Conservation (phyloP, 169 alveolate genomes). For the Besnoitia besnoiti region DNA sequence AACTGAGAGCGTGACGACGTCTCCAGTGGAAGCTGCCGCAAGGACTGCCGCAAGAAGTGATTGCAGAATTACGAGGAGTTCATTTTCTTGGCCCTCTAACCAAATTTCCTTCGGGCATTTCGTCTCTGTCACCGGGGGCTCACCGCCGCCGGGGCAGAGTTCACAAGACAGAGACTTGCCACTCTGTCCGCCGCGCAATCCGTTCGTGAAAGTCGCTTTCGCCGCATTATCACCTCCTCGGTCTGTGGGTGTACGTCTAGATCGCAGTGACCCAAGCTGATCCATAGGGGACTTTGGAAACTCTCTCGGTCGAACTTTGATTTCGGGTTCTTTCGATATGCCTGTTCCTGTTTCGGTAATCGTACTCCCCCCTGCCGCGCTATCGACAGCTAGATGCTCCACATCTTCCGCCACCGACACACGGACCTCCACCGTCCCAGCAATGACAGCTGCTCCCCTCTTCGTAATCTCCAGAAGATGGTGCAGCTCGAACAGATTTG, state of each 20-base stretch:
- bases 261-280: too few species aligned
- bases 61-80: neutral
- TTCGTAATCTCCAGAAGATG: neutral
- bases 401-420: neutral
- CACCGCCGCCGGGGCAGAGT: neutral
- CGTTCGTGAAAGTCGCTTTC: neutral
- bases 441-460: neutral
- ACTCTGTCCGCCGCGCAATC: neutral
- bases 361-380: neutral
- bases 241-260: neutral
- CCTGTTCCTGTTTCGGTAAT: neutral
- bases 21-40: neutral
- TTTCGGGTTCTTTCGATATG: too few species aligned
- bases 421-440: neutral
- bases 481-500: neutral
- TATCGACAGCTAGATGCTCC: neutral
- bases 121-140: neutral
- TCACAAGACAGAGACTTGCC: neutral
- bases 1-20: neutral
- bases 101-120: neutral
- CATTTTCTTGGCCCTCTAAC: neutral
- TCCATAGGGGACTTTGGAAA: too few species aligned
- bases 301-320: too few species aligned
- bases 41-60: neutral
- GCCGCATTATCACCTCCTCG: neutral